These are phyloP conservation scores for Phytophthora syringae DNA, from an alignment of 352 stramenopile genomes.

Conservation along the genomic window DNA sequence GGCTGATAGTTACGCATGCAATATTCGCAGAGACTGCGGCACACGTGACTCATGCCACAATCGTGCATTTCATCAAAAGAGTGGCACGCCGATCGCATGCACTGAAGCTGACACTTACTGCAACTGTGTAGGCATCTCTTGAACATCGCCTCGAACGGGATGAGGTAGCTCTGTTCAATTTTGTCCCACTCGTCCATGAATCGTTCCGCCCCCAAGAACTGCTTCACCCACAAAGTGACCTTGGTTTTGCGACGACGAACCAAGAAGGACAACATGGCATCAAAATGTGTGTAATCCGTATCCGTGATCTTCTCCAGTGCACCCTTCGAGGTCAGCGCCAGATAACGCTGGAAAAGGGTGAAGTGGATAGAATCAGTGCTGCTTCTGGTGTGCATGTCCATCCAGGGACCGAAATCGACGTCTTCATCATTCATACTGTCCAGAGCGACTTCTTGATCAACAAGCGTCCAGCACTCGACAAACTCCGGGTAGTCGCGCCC, in stretches of 20 bases:
- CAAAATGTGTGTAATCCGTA: constrained; percentile 39
- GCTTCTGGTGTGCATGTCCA: constrained; percentile 6
- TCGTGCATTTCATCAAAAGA: constrained; percentile 39
- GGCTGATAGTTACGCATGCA: constrained; percentile 27
- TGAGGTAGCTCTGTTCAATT: constrained; percentile 31
- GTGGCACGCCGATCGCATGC: constrained; percentile 43
- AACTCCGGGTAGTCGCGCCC: constrained; percentile 29
- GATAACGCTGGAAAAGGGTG: constrained; percentile 34
- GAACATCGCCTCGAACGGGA: constrained; percentile 34
- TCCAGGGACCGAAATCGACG: constrained; percentile 36
- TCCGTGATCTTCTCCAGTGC: constrained; percentile 28
- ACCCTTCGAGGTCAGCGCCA: constrained; percentile 27
- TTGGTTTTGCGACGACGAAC: constrained; percentile 45
- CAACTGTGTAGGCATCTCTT: constrained; percentile 44
- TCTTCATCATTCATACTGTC: constrained; percentile 29
- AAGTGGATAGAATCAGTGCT: constrained; percentile 1
- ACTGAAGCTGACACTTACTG: constrained; percentile 43
- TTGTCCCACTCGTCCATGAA: constrained; percentile 46
- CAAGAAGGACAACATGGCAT: constrained; percentile 44
- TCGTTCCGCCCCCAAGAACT: constrained; percentile 31
- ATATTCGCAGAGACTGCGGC: constrained; percentile 41
- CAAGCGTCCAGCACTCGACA: constrained; percentile 20
- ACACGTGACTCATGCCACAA: constrained; percentile 51
- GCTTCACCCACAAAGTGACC: constrained; percentile 39
- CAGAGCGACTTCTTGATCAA: constrained; percentile 22